Base-by-base conservation (phyloP, 441 rosid species). In the Adansonia gregorii region DNA sequence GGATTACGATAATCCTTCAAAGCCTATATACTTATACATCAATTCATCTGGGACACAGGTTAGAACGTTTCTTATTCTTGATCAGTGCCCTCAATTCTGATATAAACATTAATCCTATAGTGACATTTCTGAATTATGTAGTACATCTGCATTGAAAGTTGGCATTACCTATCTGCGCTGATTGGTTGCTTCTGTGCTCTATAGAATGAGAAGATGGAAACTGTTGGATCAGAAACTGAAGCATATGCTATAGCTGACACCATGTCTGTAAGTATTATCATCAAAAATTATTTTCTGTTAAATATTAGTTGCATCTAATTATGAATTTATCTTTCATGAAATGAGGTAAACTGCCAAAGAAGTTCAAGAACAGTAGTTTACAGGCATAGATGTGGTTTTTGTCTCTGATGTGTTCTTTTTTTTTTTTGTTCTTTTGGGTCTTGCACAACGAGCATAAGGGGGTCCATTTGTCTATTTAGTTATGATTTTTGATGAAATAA, bases 21-120 rank as follows among this genome's bases (percentile, higher is more conserved):
- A 90, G 81, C 97, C 99, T 75, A 87, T 95, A 66, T 93, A 91
- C 81, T 64, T 95, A 1, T 93, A 93, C 82, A 91, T 95, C 58
- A 92, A 95, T 82, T 93, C 97, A 14, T 73, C 92, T 3, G 99
- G 99, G 78, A 91, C 97, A 27, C 94, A 89, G 96, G 99, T 93
- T 71, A 71, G 88, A 60, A 81, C 66, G 19, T 46, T 55, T 68
- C 71, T 51, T 52, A 49, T 67, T 64, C 51, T 70, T 60, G 24
- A 6, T 39, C 27, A 2, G 49, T 31, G 31, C 63, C 63, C 27
- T n/a, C n/a, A 54, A n/a, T 14, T 72, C 10, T 35, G 10, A 2
- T 35, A 5, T 48, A 61, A 22, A 17, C 45, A 41, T 56, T 22
- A 45, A 51, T 55, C 27, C 51, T 48, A 31, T 31, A 71, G 54